These are phyloP conservation scores for Phytopythium ostracodes DNA, from an alignment of 352 stramenopile species.

Conservation along the genomic window DNA sequence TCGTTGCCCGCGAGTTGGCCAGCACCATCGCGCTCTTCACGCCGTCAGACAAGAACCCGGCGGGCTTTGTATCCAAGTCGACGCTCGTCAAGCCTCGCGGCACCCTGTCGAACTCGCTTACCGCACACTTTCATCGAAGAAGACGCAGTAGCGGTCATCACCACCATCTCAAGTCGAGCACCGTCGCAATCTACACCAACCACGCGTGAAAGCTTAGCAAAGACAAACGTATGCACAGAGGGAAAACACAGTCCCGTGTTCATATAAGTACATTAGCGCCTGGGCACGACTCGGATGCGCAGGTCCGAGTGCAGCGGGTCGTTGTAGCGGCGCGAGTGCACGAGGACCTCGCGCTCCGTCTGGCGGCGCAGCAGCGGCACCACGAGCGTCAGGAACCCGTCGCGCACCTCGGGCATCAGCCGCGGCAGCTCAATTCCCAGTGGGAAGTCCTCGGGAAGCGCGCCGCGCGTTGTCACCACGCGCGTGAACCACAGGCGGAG, in stretches of 20 bases:
- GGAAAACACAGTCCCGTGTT: not conserved
- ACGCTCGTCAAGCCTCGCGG: not conserved
- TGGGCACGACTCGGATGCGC: slow-evolving; percentile 52
- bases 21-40: not conserved
- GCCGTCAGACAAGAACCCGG: not conserved
- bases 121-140: not conserved
- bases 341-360: slow-evolving; percentile 53
- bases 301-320: slow-evolving; percentile 62
- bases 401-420: slow-evolving; percentile 60
- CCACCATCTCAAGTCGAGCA: slow-evolving; percentile 5
- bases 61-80: not conserved
- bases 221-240: too few relatives aligned
- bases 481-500: slow-evolving; percentile 63
- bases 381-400: slow-evolving; percentile 71
- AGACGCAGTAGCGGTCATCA: not conserved
- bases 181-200: not conserved
- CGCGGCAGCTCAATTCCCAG: slow-evolving; percentile 65
- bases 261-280: slow-evolving; percentile 8
- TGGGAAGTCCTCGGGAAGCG: slow-evolving; percentile 48
- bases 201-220: too few relatives aligned
- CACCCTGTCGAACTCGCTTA: not conserved
- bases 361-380: slow-evolving; percentile 76
- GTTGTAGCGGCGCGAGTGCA: slow-evolving; percentile 59
- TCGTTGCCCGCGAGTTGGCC: slow-evolving; percentile 16
- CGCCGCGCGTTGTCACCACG: slow-evolving; percentile 28